Conservation (phyloP, 768 basidiomycete genomes). For the Lyophyllum atratum region DNA sequence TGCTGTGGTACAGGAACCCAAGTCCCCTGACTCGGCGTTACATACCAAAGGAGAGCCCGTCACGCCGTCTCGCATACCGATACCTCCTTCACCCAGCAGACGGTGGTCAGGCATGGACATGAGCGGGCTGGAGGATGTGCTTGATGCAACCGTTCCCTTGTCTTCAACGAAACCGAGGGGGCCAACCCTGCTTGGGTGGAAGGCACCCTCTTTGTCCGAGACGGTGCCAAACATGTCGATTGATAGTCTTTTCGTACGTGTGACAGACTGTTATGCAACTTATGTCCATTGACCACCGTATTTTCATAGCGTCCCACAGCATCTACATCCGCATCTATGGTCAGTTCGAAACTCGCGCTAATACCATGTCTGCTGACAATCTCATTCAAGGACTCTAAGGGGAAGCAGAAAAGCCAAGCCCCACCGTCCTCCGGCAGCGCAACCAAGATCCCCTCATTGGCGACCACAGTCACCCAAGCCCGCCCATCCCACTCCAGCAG, state of each 20-base stretch:
- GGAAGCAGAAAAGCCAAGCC: neutral
- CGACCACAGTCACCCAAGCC: neutral
- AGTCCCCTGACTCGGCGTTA: neutral
- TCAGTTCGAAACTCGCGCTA: neutral
- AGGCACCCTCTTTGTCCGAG: neutral
- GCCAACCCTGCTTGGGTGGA: neutral
- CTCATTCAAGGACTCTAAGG: neutral
- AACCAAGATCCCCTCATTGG: neutral
- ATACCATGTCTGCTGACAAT: neutral
- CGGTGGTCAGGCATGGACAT: slow-evolving; percentile 7
- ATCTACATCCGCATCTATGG: neutral
- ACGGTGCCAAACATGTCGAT: neutral
- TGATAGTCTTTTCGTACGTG: neutral
- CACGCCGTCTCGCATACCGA: neutral
- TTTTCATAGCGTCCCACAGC: neutral
- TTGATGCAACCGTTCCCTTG: neutral
- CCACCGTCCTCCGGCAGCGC: neutral
- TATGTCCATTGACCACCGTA: too few species aligned
- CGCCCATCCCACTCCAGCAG: too few species aligned
- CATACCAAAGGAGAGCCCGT: neutral
- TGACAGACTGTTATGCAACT: neutral
- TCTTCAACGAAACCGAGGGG: neutral
- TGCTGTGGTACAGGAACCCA: neutral
- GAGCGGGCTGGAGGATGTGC: slow-evolving; percentile 11
- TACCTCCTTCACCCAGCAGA: neutral